Base-by-base conservation (phyloP, 768 basidiomycete genomes). In the Cystobasidium tubakii region DNA sequence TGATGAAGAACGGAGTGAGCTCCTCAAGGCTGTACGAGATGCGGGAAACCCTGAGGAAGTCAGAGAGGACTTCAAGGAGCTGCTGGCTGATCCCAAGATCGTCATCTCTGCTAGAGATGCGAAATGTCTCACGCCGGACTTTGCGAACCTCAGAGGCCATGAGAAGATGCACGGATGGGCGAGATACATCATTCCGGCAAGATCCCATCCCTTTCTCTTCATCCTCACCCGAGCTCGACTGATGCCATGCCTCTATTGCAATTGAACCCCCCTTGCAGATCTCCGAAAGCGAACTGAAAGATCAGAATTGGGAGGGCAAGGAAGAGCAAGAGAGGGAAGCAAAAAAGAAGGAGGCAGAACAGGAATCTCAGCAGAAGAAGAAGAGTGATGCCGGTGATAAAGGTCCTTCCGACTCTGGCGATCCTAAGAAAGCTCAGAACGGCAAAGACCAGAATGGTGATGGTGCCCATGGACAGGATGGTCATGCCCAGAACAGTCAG, bases 61-160 rank as follows among this genome's bases (percentile, higher is more conserved):
- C n/a, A 27, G 62, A 12, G 27, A 63, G 9, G 62, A 63, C 33
- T 63, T 63, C 62, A n/a, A 31, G 62, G 29, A 63, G 62, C 62
- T 63, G 10, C 36, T 63, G 7, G 23, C 9, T 31, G 62, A 63
- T 21, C 62, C 62, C 25, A 63, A 63, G 62, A 36, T 63, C 9
- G 62, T 63, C 62, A 63, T 63, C 62, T 31, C 27, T 34, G 62
- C 62, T 12, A n/a, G 27, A 36, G 62, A 63, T 36, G 62, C 36
- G 33, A 63, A 63, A 36, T 7, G 10, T 3, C 62, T 63, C n/a
- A 63, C 62, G 3, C 62, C 62, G n/a, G 34, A 63, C 34, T 63
- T 63, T n/a, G 27, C 27, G n/a, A 15, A 9, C 6, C 15, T 31
- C 15, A 15, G 15, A n/a, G 62, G 62, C 3, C 62, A 63, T 34